phyloP scores from a whole-genome alignment of 192 early-diverging fungal genomes.

The Entophlyctis luteolus region DNA sequence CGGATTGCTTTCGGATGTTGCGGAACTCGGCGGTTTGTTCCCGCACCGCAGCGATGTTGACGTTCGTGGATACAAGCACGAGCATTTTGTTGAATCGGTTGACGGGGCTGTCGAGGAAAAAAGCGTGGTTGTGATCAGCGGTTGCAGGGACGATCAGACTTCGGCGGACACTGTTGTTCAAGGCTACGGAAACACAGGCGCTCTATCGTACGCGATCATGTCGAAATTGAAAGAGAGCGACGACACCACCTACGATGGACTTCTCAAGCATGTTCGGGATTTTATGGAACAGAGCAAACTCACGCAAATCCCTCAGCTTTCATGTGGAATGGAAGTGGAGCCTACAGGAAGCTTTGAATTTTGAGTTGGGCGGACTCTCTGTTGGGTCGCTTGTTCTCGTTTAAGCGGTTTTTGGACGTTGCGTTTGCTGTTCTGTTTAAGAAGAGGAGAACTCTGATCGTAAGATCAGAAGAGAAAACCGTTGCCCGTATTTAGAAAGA shows the following conservation, averaged over 20 bases:
- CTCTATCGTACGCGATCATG: slow-evolving; percentile 8
- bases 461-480: too few relatives aligned
- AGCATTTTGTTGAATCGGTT: not conserved
- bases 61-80: slow-evolving; percentile 1
- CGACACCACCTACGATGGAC: not conserved
- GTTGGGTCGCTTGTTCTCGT: too few relatives aligned
- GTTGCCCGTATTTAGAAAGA: too few relatives aligned
- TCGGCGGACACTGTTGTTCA: slow-evolving; percentile 42
- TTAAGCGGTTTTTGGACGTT: too few relatives aligned
- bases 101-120: not conserved
- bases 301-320: not conserved
- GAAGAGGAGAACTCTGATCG: too few relatives aligned
- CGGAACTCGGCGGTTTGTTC: not conserved
- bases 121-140: slow-evolving; percentile 55
- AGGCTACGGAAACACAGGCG: slow-evolving; percentile 20
- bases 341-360: slow-evolving; percentile 8
- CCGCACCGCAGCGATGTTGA: not conserved
- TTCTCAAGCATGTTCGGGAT: not conserved
- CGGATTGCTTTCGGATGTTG: not conserved
- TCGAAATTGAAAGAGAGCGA: not conserved
- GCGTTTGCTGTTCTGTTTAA: too few relatives aligned
- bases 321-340: slow-evolving; percentile 7
- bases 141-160: slow-evolving; percentile 62
- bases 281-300: not conserved
- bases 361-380: too few relatives aligned